These are phyloP conservation scores for Hamiltosporidium magnivora DNA, from an alignment of 371 early-diverging fungal genomes.

Conservation along the genomic window DNA sequence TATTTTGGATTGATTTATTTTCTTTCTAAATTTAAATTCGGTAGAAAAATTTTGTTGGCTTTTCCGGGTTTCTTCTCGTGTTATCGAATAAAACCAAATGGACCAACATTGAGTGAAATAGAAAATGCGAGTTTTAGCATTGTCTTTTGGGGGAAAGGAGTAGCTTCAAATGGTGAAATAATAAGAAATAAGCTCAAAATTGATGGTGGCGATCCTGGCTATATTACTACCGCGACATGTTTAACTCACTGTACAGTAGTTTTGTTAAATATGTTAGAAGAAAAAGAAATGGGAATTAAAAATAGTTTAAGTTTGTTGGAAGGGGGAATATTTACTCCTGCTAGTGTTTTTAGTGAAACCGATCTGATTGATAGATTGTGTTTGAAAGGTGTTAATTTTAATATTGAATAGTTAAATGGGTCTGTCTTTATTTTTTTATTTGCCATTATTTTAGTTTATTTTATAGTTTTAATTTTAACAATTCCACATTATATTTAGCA, in stretches of 20 bases:
- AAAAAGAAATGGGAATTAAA: background rate
- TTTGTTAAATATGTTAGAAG: slow-evolving; percentile 7
- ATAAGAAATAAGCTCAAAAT: slow-evolving; percentile 28
- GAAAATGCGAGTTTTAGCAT: slow-evolving; percentile 38
- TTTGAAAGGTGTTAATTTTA: slow-evolving; percentile 38
- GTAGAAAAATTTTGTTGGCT: slow-evolving; percentile 14
- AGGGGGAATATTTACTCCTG: slow-evolving; percentile 55
- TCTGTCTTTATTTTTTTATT: too few relatives aligned
- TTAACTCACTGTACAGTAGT: slow-evolving; percentile 25
- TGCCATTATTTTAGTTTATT: too few relatives aligned
- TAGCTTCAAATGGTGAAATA: slow-evolving; percentile 6
- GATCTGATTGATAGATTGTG: slow-evolving; percentile 36
- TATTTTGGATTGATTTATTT: slow-evolving; percentile 14
- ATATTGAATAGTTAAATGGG: slow-evolving; percentile 2
- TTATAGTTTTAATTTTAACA: too few relatives aligned
- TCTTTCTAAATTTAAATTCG: slow-evolving; percentile 17
- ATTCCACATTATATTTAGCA: too few relatives aligned
- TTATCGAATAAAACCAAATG: slow-evolving; percentile 33
- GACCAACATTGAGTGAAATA: slow-evolving; percentile 33
- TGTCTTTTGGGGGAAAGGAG: slow-evolving; percentile 28
- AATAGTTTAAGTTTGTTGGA: background rate
- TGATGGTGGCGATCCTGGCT: slow-evolving; percentile 55
- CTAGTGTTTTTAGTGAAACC: slow-evolving; percentile 38
- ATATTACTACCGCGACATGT: slow-evolving; percentile 47
- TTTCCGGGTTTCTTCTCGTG: slow-evolving; percentile 32